Evolutionary conservation across 148 eudicot species (phyloP), one percentile per base, ranked within the genome.

Genomic region (Dianthus caryophyllus): DNA sequence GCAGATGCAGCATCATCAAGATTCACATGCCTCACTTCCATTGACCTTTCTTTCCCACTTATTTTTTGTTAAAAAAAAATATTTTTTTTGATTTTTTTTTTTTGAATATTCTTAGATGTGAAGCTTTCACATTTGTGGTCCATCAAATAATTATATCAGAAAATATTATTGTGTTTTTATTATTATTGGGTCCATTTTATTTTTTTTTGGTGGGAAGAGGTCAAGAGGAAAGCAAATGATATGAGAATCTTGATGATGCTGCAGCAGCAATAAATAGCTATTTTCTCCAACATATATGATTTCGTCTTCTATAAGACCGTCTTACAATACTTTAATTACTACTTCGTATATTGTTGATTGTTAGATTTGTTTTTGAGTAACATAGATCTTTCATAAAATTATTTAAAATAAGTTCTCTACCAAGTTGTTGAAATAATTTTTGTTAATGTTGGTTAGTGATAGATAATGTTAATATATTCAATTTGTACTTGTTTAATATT

Each of bases 231-330:
- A 25, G 66, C 66, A 43, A 63, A 44, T 26, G 66, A 63, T 81
- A 59, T 88, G 96, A 76, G 97, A 91, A 91, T 91, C 97, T 85
- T 91, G 97, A 91, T 91, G 97, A 88, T 91, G 97, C 96, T 88
- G 90, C 97, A 88, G 82, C 81, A 71, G 88, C 93, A 85, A 82
- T 79, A 61, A 83, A 78, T 82, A 80, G 80, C 96, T 91, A 53
- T 27, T 73, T 6, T 71, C 5, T 26, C 18, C n/a, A n/a, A n/a
- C n/a, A n/a, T n/a, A n/a, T n/a, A n/a, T 25, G 15, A 1, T 9
- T 48, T 47, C 29, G 12, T 20, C 27, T 5, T 67, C n/a, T 43
- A 9, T 22, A 18, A 20, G 3, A 33, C 38, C 4, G 38, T 33
- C 7, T 33, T 33, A 2, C 38, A n/a, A n/a, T n/a, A n/a, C n/a